These are phyloP conservation scores for Gorgonomyces haynaldii DNA, from an alignment of 192 early-diverging fungal species.

Conservation along the genomic window DNA sequence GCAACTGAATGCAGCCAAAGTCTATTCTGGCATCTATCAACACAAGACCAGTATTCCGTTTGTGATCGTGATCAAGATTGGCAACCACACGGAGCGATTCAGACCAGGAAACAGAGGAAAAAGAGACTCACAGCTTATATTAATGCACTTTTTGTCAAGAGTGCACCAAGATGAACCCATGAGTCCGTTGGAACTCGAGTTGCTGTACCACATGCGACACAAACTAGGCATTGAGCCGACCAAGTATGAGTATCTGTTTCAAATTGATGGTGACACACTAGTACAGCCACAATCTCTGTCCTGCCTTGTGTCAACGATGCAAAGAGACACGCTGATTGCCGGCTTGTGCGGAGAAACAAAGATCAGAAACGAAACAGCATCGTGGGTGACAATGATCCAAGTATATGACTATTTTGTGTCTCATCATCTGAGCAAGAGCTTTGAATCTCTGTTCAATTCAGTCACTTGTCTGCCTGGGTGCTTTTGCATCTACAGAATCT, in stretches of 20 bases:
- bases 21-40: slow-evolving; percentile 25
- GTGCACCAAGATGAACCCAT: slow-evolving; percentile 65
- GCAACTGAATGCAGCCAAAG: slow-evolving; percentile 35
- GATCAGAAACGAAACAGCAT: slow-evolving; percentile 77
- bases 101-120: slow-evolving; percentile 63
- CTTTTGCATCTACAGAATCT: slow-evolving; percentile 78
- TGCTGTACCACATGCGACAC: slow-evolving; percentile 75
- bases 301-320: slow-evolving; percentile 43
- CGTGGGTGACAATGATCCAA: slow-evolving; percentile 77
- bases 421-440: slow-evolving; percentile 83
- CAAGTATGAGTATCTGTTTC: slow-evolving; percentile 19
- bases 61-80: slow-evolving; percentile 35
- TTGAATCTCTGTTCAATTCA: slow-evolving; percentile 89
- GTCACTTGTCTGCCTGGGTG: slow-evolving; percentile 95
- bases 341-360: slow-evolving; percentile 90
- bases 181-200: slow-evolving; percentile 60
- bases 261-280: slow-evolving; percentile 44
- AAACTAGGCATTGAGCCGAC: slow-evolving; percentile 35
- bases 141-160: slow-evolving; percentile 62
- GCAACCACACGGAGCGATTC: neutral
- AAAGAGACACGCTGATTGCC: slow-evolving; percentile 64
- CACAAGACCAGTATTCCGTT: slow-evolving; percentile 24
- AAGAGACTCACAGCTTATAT: slow-evolving; percentile 65
- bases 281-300: neutral
- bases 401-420: slow-evolving; percentile 95